Evolutionary conservation across 2,329 filamentous ascomycete species (phyloP), one percentile per base, ranked within the genome.

Genomic region (Claviceps spartinae): DNA sequence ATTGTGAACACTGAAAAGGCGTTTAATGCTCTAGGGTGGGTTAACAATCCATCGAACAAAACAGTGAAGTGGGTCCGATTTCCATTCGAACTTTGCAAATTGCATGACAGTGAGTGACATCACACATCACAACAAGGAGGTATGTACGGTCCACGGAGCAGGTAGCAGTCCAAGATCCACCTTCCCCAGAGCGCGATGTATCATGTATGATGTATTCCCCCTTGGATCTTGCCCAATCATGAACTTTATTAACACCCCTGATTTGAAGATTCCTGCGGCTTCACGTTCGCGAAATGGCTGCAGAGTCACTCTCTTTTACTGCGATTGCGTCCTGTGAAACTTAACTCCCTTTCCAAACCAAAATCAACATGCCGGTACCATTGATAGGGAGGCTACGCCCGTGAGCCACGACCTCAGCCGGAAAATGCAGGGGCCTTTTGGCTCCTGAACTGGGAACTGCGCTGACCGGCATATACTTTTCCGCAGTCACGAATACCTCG

Each of bases 401-500:
- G 75, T 78, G 59, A 65, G 74, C 69, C 18, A 18, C 18, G 11
- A 47, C 13, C 44, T 44, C 47, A 48, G 47, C 49, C 48, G 47
- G 47, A 43, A 24, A 48, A 48, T 49, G 51, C 47, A 38, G 24
- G 43, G 7, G 8, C 43, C 43, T 49, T 50, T 34, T 47, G 30
- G 3, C 8, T 22, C 11, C 20, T 34, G 30, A 34, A 34, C 48
- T 38, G 24, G 43, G 24, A 45, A 16, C 44, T 52, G 24, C 54
- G 53, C 18, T 34, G 14, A 18, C 42, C 18, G 26, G 26, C 18
- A 3, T 22, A n/a, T 34, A 30, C 4, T 11, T 16, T 9, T 9
- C 6, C 40, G 24, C 26, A 89, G 86, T 67, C 78, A 78, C 68
- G 90, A 98, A 72, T 97, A 97, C 71, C 70, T 94, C 56, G 88